phyloP scores from a whole-genome alignment of 345 rosid species.

The Salix suchowensis region DNA sequence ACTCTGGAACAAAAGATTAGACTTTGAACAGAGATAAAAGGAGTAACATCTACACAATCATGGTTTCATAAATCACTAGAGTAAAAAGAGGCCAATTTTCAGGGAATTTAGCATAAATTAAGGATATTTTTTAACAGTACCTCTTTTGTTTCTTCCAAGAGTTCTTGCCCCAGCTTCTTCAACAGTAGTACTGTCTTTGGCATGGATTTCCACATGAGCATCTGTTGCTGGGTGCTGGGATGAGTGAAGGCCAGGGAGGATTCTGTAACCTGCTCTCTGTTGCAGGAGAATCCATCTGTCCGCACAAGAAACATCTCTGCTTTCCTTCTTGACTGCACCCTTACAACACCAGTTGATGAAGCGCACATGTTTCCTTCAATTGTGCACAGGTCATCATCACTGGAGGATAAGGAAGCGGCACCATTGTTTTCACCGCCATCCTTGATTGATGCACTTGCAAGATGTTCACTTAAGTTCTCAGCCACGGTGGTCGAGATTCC shows the following conservation, averaged over 20 bases:
- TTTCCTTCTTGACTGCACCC: slow-evolving; percentile 92
- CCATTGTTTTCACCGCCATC: slow-evolving; percentile 29
- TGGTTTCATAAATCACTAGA: neutral
- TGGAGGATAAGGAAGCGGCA: slow-evolving; percentile 35
- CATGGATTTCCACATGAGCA: slow-evolving; percentile 96
- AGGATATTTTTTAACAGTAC: slow-evolving; percentile 27
- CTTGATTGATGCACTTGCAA: slow-evolving; percentile 26
- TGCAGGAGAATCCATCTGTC: slow-evolving; percentile 95
- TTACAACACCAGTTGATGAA: slow-evolving; percentile 93
- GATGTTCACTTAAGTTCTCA: slow-evolving; percentile 28
- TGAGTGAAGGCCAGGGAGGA: slow-evolving; percentile 94
- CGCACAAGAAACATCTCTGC: slow-evolving; percentile 97
- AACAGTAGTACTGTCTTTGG: slow-evolving; percentile 83
- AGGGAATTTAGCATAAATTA: neutral
- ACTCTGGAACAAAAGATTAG: neutral
- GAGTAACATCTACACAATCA: neutral
- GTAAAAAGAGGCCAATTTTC: neutral
- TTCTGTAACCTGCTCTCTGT: slow-evolving; percentile 91
- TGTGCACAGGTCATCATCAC: slow-evolving; percentile 50
- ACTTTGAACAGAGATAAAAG: neutral
- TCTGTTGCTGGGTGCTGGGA: slow-evolving; percentile 98
- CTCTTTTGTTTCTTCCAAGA: slow-evolving; percentile 97
- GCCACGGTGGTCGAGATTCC: slow-evolving; percentile 27
- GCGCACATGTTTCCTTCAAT: slow-evolving; percentile 92
- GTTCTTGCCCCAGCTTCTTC: slow-evolving; percentile 88